phyloP scores from a whole-genome alignment of 495 filamentous ascomycete species.

The Penicillium atrosanguineum region DNA sequence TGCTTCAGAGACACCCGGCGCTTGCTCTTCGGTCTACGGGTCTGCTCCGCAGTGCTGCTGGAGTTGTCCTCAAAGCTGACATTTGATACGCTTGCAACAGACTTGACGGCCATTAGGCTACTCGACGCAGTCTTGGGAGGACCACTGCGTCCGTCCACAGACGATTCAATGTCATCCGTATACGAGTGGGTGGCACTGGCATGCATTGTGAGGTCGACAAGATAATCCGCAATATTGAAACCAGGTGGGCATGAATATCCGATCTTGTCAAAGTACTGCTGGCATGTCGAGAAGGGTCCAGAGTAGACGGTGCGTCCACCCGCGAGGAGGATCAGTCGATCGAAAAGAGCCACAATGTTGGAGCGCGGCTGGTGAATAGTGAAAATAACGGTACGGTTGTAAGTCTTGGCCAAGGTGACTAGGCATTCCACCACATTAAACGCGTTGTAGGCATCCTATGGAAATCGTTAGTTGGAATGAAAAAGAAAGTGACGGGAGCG shows the following conservation, averaged over 20 bases:
- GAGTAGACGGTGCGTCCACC: conserved; percentile 91
- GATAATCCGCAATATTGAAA: conserved; percentile 98
- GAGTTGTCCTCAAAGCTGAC: conserved; percentile 56
- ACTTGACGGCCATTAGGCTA: conserved; percentile 87
- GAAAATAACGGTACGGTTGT: conserved; percentile 95
- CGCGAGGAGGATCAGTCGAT: conserved; percentile 85
- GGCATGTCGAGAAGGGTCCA: conserved; percentile 83
- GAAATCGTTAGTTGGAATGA: neutral
- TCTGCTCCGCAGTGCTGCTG: conserved; percentile 59
- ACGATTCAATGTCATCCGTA: conserved; percentile 54
- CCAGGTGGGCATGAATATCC: conserved; percentile 92
- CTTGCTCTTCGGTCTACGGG: conserved; percentile 59
- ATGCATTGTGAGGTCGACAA: conserved; percentile 98
- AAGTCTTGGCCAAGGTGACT: conserved; percentile 90
- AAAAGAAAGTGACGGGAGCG: neutral
- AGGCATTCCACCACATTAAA: conserved; percentile 97
- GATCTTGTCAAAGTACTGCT: conserved; percentile 86
- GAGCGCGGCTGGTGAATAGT: conserved; percentile 99
- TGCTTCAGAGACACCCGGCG: conserved; percentile 73
- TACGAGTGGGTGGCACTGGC: conserved; percentile 59
- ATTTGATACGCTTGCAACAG: conserved; percentile 76
- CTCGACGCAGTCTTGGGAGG: conserved; percentile 72
- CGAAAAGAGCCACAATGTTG: conserved; percentile 99
- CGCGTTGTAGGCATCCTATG: conserved; percentile 82
- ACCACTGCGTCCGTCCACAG: conserved; percentile 38